Evolutionary conservation across 495 filamentous ascomycete genomes (phyloP).

Genomic region (Podospora tetraspora): DNA sequence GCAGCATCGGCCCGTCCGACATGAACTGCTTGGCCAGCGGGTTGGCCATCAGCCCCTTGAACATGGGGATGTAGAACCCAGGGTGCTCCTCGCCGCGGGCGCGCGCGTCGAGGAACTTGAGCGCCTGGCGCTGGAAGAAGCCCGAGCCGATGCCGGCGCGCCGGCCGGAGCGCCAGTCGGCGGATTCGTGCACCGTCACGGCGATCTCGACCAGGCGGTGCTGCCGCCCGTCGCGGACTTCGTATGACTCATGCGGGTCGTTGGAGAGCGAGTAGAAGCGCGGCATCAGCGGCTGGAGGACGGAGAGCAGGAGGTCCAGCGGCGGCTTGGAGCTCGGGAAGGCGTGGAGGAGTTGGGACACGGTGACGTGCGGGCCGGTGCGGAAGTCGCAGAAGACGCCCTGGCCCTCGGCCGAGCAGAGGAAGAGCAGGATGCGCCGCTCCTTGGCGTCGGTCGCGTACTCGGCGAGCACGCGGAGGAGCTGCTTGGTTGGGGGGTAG

Average conservation of each 20-base stretch:
- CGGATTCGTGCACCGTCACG: slow-evolving; percentile 83
- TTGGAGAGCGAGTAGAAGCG: slow-evolving; percentile 97
- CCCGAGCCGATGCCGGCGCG: slow-evolving; percentile 74
- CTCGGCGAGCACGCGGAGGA: slow-evolving; percentile 84
- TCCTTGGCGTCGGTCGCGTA: slow-evolving; percentile 73
- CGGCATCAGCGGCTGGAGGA: slow-evolving; percentile 84
- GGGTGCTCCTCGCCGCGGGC: slow-evolving; percentile 48
- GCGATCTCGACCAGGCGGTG: slow-evolving; percentile 89
- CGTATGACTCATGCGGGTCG: slow-evolving; percentile 80
- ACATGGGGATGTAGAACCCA: slow-evolving; percentile 82
- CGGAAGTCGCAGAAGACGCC: slow-evolving; percentile 92
- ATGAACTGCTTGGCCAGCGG: slow-evolving; percentile 85
- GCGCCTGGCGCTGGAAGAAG: slow-evolving; percentile 78
- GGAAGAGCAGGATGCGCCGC: slow-evolving; percentile 78
- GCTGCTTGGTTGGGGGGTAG: slow-evolving; percentile 79
- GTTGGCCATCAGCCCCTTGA: slow-evolving; percentile 98
- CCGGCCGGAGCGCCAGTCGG: slow-evolving; percentile 66
- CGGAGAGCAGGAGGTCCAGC: slow-evolving; percentile 70
- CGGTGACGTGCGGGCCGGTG: slow-evolving; percentile 76
- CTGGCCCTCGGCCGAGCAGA: slow-evolving; percentile 87
- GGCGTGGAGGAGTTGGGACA: slow-evolving; percentile 80
- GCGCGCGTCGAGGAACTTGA: slow-evolving; percentile 59
- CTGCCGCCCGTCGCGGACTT: slow-evolving; percentile 58
- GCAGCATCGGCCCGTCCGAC: slow-evolving; percentile 90
- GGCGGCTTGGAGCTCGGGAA: slow-evolving; percentile 90